These are phyloP conservation scores for Stachybotrys chartarum DNA, from an alignment of 2,329 filamentous ascomycete genomes.

Conservation along the genomic window DNA sequence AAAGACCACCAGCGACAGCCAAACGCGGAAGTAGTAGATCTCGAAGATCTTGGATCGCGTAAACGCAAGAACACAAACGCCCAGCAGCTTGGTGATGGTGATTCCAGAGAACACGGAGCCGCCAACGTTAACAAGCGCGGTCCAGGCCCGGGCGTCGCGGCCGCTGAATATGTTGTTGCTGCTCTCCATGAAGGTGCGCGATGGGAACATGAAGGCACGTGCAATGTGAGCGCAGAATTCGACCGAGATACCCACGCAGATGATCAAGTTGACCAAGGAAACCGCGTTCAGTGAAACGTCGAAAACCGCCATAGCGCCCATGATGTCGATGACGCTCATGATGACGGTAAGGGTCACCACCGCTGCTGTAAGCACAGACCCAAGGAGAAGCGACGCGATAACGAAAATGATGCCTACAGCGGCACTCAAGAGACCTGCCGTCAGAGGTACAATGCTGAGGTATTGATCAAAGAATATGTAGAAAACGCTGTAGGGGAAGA, in stretches of 20 bases:
- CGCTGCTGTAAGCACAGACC: conserved; percentile 72
- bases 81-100: conserved; percentile 89
- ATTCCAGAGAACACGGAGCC: conserved; percentile 94
- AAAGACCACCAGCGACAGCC: conserved; percentile 85
- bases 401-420: conserved; percentile 81
- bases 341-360: conserved; percentile 80
- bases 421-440: conserved; percentile 70
- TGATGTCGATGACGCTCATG: conserved; percentile 92
- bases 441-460: conserved; percentile 72
- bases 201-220: conserved; percentile 91
- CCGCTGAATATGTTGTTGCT: conserved; percentile 73
- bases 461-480: conserved; percentile 99
- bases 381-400: conserved; percentile 73
- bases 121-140: conserved; percentile 88
- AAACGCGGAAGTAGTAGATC: conserved; percentile 97
- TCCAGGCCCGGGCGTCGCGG: conserved; percentile 82
- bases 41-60: conserved; percentile 98
- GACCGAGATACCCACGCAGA: conserved; percentile 92
- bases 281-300: conserved; percentile 91
- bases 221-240: conserved; percentile 98
- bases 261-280: conserved; percentile 90
- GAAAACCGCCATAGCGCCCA: conserved; percentile 87
- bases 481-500: conserved; percentile 96
- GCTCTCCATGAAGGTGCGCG: conserved; percentile 67
- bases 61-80: conserved; percentile 87